Conservation (phyloP, 1,284 basidiomycete genomes). For the Caloboletus inedulis region DNA sequence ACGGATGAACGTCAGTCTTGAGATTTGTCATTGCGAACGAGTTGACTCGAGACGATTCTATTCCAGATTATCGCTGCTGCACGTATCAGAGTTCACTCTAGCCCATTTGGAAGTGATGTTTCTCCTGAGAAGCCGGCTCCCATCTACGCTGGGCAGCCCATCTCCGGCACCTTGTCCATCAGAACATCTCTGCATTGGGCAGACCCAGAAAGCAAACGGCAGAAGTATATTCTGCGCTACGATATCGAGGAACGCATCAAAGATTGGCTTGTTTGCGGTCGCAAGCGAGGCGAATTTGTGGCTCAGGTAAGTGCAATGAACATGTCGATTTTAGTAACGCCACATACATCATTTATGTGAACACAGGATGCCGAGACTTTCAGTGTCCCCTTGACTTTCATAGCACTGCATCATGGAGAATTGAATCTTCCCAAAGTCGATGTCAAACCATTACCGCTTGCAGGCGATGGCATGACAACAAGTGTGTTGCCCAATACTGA, state of each 20-base stretch:
- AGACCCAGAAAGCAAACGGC: constrained; percentile 40
- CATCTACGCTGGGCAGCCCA: constrained; percentile 77
- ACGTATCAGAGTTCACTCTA: constrained; percentile 49
- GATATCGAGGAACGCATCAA: constrained; percentile 72
- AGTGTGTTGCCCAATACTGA: constrained; percentile 61
- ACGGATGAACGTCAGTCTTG: constrained; percentile 61
- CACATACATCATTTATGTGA: constrained; percentile 6
- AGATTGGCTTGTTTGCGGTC: constrained; percentile 82
- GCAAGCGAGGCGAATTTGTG: constrained; percentile 72
- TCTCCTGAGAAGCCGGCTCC: constrained; percentile 35
- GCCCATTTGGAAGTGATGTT: constrained; percentile 26
- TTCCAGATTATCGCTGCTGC: constrained; percentile 69
- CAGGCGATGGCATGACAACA: constrained; percentile 50
- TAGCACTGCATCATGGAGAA: constrained; percentile 77
- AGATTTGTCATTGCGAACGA: background rate
- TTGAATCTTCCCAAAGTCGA: constrained; percentile 67
- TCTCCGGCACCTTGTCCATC: constrained; percentile 61
- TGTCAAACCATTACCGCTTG: constrained; percentile 56
- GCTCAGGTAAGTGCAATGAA: constrained; percentile 49
- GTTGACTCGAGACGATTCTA: constrained; percentile 2
- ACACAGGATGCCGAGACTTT: constrained; percentile 56
- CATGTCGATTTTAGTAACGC: background rate
- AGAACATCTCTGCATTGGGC: constrained; percentile 76
- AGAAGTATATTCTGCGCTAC: constrained; percentile 60
- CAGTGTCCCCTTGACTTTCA: constrained; percentile 61